Percentiles rank a stretch among this genome's conserved stretches.
These are phyloP conservation scores for Hypoxylon subgilvum DNA, from an alignment of 495 filamentous ascomycete species.

Conservation along the genomic window DNA sequence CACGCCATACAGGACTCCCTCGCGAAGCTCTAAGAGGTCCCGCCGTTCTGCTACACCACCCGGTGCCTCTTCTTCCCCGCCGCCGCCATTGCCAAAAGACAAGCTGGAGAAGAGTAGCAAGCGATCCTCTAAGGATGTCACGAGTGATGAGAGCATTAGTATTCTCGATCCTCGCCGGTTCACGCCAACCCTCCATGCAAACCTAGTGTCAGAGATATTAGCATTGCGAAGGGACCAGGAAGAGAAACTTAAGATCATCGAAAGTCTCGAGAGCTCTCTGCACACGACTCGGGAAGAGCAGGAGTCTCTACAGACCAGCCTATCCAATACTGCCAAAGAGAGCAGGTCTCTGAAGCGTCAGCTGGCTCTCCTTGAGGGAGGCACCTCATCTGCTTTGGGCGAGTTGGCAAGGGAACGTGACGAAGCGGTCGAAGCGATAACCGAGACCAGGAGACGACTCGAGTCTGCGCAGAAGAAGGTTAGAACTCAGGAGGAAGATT, in stretches of 20 bases:
- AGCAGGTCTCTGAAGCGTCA: conserved; percentile 81
- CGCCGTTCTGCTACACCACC: conserved; percentile 63
- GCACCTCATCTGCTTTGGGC: conserved; percentile 79
- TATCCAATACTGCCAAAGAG: conserved; percentile 72
- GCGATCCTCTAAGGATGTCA: conserved; percentile 61
- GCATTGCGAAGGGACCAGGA: conserved; percentile 86
- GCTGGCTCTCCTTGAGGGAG: conserved; percentile 82
- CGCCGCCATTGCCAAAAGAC: conserved; percentile 63
- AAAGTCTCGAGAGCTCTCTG: conserved; percentile 77
- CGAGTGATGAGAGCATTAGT: conserved; percentile 74
- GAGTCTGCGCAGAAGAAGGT: conserved; percentile 78
- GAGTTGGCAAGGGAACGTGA: conserved; percentile 87
- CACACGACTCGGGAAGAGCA: conserved; percentile 74
- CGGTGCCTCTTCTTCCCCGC: conserved; percentile 64
- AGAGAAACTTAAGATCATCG: conserved; percentile 81
- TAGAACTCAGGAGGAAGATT: conserved; percentile 83
- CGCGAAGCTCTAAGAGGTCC: conserved; percentile 59
- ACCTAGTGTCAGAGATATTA: conserved; percentile 91
- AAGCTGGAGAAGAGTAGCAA: conserved; percentile 55
- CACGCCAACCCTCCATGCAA: conserved; percentile 93
- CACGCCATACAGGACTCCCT: conserved; percentile 68
- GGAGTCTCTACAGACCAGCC: conserved; percentile 66
- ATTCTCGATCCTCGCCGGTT: conserved; percentile 88
- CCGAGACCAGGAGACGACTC: conserved; percentile 77
- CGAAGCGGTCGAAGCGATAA: conserved; percentile 73